These are phyloP conservation scores for Corylus avellana DNA, from an alignment of 306 rosid species.

Conservation along the genomic window DNA sequence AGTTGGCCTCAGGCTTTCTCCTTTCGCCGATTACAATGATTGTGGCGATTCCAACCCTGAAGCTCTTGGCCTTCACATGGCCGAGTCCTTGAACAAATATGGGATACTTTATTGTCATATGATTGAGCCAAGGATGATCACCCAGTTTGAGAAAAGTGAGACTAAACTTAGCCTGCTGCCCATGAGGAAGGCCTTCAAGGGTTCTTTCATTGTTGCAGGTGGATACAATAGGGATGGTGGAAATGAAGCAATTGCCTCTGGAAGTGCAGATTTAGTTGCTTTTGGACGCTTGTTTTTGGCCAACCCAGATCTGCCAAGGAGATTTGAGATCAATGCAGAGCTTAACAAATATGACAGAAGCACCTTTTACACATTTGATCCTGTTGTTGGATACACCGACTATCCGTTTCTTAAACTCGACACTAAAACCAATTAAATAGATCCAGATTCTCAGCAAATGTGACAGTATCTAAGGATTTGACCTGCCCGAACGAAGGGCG, in stretches of 20 bases:
- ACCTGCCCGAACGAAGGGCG: too few relatives aligned
- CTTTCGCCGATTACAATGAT: slow-evolving; percentile 52
- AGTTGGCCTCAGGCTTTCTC: slow-evolving; percentile 77
- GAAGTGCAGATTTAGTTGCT: slow-evolving; percentile 48
- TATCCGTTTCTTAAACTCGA: slow-evolving; percentile 27
- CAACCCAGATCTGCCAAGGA: slow-evolving; percentile 57
- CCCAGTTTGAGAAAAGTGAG: slow-evolving; percentile 21
- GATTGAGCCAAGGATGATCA: slow-evolving; percentile 66
- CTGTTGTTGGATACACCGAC: slow-evolving; percentile 58
- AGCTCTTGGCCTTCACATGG: slow-evolving; percentile 57
- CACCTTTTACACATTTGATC: slow-evolving; percentile 48
- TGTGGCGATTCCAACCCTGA: slow-evolving; percentile 70
- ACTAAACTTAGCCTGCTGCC: slow-evolving; percentile 35
- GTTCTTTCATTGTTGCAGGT: slow-evolving; percentile 63
- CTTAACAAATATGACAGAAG: slow-evolving; percentile 40
- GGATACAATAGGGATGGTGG: slow-evolving; percentile 50
- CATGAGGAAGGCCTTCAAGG: slow-evolving; percentile 48
- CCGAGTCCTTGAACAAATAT: slow-evolving; percentile 31
- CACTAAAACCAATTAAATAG: not conserved
- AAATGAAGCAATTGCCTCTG: slow-evolving; percentile 33
- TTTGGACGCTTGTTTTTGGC: slow-evolving; percentile 58
- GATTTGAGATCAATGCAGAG: slow-evolving; percentile 46
- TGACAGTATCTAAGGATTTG: too few relatives aligned
- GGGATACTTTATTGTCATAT: slow-evolving; percentile 57
- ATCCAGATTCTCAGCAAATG: too few relatives aligned